A percentile compares a stretch with the other conserved stretches of the same genome.
Evolutionary conservation across 495 filamentous ascomycete genomes (phyloP).

Genomic region (Penicilliopsis zonata): DNA sequence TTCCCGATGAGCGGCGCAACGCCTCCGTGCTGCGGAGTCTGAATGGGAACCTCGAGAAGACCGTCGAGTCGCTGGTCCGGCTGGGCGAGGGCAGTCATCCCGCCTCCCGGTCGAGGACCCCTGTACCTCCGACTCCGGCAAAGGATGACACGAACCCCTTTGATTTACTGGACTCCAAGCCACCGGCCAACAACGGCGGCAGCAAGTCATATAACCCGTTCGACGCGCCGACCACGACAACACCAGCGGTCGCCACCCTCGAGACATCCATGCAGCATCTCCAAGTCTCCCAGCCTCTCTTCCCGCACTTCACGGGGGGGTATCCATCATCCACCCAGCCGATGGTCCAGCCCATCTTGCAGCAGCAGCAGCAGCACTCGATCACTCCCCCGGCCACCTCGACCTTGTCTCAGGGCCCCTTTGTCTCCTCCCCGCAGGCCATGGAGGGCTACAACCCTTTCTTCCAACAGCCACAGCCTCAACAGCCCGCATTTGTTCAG

Average conservation of each 20-base stretch:
- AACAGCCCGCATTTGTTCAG: conserved; percentile 13
- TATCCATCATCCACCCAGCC: conserved; percentile 45
- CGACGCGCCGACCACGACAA: conserved; percentile 32
- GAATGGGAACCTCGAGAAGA: conserved; percentile 70
- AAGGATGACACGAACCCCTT: conserved; percentile 38
- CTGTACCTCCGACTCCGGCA: conserved; percentile 10
- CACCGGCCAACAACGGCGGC: conserved; percentile 14
- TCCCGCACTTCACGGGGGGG: conserved; percentile 77
- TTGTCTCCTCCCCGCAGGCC: conserved; percentile 28
- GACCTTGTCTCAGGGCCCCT: conserved; percentile 37
- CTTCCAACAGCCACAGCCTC: conserved; percentile 34
- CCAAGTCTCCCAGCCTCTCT: conserved; percentile 59
- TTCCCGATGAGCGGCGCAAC: conserved; percentile 73
- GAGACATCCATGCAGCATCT: conserved; percentile 63
- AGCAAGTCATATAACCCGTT: conserved; percentile 57
- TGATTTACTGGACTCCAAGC: conserved; percentile 30
- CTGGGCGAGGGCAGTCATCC: conserved; percentile 55
- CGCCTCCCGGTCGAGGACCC: conserved; percentile 20
- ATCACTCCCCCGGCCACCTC: conserved; percentile 50
- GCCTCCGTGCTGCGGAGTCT: conserved; percentile 64
- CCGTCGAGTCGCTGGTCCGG: conserved; percentile 70
- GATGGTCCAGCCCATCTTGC: conserved; percentile 31
- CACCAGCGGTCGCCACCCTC: conserved; percentile 34
- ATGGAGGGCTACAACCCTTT: conserved; percentile 53
- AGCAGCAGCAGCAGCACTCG: no score